These are phyloP conservation scores for Camelina sativa DNA, from an alignment of 345 rosid genomes.

Conservation along the genomic window DNA sequence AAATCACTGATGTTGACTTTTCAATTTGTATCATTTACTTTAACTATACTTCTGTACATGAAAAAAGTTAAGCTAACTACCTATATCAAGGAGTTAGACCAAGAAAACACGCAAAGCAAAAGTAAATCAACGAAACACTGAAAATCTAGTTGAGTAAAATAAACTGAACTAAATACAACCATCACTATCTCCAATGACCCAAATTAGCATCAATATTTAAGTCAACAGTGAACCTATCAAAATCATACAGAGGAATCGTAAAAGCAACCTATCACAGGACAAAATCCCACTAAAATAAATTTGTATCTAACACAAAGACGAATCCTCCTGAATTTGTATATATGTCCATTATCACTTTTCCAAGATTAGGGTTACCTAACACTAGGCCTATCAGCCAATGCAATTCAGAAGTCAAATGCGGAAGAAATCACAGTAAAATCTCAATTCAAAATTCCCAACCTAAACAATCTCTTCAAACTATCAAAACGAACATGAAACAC, in stretches of 20 bases:
- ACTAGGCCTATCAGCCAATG: slow-evolving; percentile 33
- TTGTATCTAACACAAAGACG: slow-evolving; percentile 5
- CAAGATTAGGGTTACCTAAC: slow-evolving; percentile 16
- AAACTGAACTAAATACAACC: slow-evolving; percentile 25
- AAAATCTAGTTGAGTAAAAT: too few species aligned
- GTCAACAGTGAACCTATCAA: slow-evolving; percentile 21
- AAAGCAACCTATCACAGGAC: slow-evolving; percentile 28
- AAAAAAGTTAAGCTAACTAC: not conserved
- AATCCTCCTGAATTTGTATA: slow-evolving; percentile 14
- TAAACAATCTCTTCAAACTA: not conserved
- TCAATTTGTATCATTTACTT: not conserved
- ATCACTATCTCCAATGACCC: slow-evolving; percentile 26
- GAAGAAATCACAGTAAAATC: not conserved
- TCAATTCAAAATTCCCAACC: not conserved
- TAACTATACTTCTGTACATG: not conserved
- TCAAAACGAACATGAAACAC: not conserved
- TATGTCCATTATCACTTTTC: not conserved
- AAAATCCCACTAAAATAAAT: slow-evolving; percentile 5
- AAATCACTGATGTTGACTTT: not conserved
- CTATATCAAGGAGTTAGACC: not conserved
- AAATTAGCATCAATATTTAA: not conserved
- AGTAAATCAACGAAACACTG: slow-evolving; percentile 13
- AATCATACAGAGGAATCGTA: slow-evolving; percentile 13
- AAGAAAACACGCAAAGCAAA: slow-evolving; percentile 22
- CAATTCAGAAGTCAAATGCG: slow-evolving; percentile 25